A percentile compares a stretch with the other conserved stretches of the same genome.
Conservation (phyloP, 768 basidiomycete species). For the Mycena maculata region DNA sequence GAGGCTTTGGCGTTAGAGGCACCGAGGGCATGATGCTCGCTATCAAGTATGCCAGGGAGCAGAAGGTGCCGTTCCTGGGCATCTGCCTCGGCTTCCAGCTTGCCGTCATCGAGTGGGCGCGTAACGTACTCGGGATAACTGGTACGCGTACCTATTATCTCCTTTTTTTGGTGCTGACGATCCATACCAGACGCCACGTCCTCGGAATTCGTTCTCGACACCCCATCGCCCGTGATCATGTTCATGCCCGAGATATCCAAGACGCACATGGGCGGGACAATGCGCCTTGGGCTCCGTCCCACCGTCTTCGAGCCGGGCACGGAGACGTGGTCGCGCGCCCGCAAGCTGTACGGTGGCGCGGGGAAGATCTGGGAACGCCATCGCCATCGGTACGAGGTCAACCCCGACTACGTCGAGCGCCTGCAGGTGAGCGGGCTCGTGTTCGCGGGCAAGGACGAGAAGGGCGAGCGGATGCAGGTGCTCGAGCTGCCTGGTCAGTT, state of each 20-base stretch:
- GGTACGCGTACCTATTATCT: slow-evolving; percentile 58
- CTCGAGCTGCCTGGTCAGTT: slow-evolving; percentile 86
- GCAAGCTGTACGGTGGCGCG: slow-evolving; percentile 86
- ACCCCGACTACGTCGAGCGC: slow-evolving; percentile 84
- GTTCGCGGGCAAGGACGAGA: slow-evolving; percentile 91
- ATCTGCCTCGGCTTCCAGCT: slow-evolving; percentile 99
- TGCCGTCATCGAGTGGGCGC: slow-evolving; percentile 94
- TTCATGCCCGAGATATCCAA: slow-evolving; percentile 99
- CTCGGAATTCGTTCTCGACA: slow-evolving; percentile 75
- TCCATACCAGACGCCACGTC: slow-evolving; percentile 82
- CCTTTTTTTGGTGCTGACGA: slow-evolving; percentile 13
- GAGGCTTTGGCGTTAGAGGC: slow-evolving; percentile 93
- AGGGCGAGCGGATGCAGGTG: slow-evolving; percentile 97
- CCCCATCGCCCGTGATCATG: slow-evolving; percentile 81
- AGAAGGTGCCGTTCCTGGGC: slow-evolving; percentile 94
- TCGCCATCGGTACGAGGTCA: slow-evolving; percentile 95
- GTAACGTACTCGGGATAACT: slow-evolving; percentile 79
- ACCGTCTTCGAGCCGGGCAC: slow-evolving; percentile 85
- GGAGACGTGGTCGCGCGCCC: slow-evolving; percentile 75
- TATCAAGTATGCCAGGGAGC: slow-evolving; percentile 97
- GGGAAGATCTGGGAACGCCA: slow-evolving; percentile 95
- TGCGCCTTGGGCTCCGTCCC: slow-evolving; percentile 98
- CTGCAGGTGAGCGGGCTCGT: slow-evolving; percentile 72
- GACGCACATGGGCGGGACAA: slow-evolving; percentile 99
- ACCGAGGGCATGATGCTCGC: slow-evolving; percentile 98